These are phyloP conservation scores for Lachancea sp. DNA, from an alignment of 805 yeast species.

Conservation along the genomic window DNA sequence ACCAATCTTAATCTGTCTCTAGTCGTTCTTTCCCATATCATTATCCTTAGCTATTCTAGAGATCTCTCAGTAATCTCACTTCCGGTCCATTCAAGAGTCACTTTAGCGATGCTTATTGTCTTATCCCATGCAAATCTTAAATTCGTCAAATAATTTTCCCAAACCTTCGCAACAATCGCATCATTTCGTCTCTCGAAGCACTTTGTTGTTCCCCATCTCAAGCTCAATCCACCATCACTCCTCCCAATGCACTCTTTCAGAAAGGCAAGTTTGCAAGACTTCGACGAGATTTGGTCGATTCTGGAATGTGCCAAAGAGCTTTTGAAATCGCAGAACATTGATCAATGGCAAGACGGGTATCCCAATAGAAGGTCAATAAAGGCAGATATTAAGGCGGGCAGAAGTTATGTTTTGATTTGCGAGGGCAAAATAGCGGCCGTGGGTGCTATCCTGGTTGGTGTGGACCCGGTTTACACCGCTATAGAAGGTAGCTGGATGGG, in stretches of 20 bases:
- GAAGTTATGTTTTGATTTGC: conserved; percentile 1
- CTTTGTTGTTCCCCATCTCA: not conserved
- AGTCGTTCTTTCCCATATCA: too few species aligned
- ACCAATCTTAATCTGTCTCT: too few species aligned
- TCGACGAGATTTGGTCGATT: not conserved
- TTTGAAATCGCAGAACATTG: conserved; percentile 1
- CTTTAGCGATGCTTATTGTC: too few species aligned
- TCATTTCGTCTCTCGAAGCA: too few species aligned
- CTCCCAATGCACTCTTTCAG: not conserved
- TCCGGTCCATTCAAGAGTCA: too few species aligned
- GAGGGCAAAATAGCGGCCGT: conserved; percentile 1
- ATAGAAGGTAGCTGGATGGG: conserved; percentile 2
- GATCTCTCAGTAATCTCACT: too few species aligned
- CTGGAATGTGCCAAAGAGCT: not conserved
- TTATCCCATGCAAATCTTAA: too few species aligned
- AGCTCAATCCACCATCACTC: not conserved
- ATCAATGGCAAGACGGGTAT: conserved; percentile 6
- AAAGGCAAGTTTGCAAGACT: not conserved
- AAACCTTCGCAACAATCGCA: too few species aligned
- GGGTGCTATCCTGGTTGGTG: not conserved
- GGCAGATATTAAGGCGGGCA: not conserved
- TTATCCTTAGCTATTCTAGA: too few species aligned
- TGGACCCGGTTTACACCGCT: conserved; percentile 2
- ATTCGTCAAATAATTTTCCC: too few species aligned
- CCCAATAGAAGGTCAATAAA: not conserved